These are phyloP conservation scores for Tilletia setariae DNA, from an alignment of 1,284 basidiomycete genomes.

Conservation along the genomic window DNA sequence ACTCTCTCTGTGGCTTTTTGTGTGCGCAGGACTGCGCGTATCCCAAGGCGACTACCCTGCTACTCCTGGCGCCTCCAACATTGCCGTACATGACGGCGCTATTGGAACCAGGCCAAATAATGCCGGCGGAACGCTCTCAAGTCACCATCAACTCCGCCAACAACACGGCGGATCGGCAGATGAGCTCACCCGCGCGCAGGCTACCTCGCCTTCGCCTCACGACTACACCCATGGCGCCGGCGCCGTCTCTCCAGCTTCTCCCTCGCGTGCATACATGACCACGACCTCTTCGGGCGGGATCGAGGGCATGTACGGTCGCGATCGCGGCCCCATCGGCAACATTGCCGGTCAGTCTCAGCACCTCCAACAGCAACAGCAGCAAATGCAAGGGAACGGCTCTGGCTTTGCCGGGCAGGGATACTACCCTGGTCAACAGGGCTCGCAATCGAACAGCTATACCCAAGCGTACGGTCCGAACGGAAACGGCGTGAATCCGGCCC, in stretches of 20 bases:
- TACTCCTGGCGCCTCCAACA: slow-evolving; percentile 37
- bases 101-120: slow-evolving; percentile 25
- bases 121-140: background rate
- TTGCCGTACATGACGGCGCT: slow-evolving; percentile 46
- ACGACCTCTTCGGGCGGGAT: slow-evolving; percentile 11
- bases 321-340: slow-evolving; percentile 4
- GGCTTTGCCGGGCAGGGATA: slow-evolving; percentile 1
- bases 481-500: too few species aligned
- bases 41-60: slow-evolving; percentile 34
- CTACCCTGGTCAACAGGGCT: background rate
- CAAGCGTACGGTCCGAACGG: too few species aligned
- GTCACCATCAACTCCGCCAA: too few species aligned
- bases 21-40: slow-evolving; percentile 25
- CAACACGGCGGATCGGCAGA: too few species aligned
- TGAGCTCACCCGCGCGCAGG: too few species aligned
- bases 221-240: background rate
- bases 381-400: background rate
- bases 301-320: slow-evolving; percentile 9
- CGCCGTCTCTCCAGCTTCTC: background rate
- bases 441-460: too few species aligned
- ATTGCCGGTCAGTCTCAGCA: background rate
- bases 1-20: background rate
- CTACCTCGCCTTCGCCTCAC: background rate
- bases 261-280: slow-evolving; percentile 10
- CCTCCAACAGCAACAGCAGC: background rate